These are phyloP conservation scores for Pilobolus umbonatus DNA, from an alignment of 192 early-diverging fungal genomes.

Conservation along the genomic window DNA sequence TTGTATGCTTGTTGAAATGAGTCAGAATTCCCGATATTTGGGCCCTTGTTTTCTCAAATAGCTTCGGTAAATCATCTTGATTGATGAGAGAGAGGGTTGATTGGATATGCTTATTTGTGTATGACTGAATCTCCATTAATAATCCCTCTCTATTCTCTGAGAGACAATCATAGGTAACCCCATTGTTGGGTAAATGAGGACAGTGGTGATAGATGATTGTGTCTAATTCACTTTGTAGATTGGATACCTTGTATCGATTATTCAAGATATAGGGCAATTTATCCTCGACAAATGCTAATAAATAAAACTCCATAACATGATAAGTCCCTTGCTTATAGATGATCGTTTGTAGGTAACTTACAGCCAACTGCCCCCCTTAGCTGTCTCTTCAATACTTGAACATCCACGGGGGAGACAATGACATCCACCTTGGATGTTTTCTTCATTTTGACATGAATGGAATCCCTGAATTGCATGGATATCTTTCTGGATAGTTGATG, in stretches of 20 bases:
- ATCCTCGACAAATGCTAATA: constrained; percentile 10
- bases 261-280: constrained; percentile 4
- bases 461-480: constrained; percentile 8
- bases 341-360: not conserved
- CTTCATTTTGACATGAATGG: constrained; percentile 3
- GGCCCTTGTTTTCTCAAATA: constrained; percentile 12
- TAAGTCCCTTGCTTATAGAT: not conserved
- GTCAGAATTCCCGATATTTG: constrained; percentile 6
- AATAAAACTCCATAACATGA: not conserved
- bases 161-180: not conserved
- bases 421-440: not conserved
- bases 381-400: constrained; percentile 12
- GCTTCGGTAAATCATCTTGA: not conserved
- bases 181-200: not conserved
- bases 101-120: not conserved
- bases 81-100: not conserved
- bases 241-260: not conserved
- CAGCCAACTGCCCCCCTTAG: constrained; percentile 5
- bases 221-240: constrained; percentile 9
- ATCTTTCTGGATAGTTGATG: constrained; percentile 6
- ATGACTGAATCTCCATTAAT: not conserved
- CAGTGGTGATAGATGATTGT: not conserved
- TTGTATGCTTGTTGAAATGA: constrained; percentile 8
- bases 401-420: not conserved
- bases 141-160: not conserved